Base-by-base conservation (phyloP, 2,329 filamentous ascomycete genomes). In the Pyrenochaeta sp. region DNA sequence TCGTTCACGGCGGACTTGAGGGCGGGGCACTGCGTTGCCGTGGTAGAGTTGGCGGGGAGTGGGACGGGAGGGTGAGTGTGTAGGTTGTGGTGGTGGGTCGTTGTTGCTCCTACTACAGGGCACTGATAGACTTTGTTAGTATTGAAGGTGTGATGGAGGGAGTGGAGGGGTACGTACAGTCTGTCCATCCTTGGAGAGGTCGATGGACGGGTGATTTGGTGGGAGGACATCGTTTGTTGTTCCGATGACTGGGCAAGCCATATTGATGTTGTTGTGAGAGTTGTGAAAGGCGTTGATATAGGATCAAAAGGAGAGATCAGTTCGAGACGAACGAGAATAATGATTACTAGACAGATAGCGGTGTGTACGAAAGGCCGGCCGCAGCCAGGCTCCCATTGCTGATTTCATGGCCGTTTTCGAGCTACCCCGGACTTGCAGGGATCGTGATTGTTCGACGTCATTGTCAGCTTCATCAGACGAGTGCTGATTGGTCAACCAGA, bases 71-170 rank as follows among this genome's bases (percentile, higher is more conserved):
- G 79, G 68, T 81, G 80, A 59, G 76, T 72, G 66, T 77, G 74
- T 37, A 78, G 73, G 68, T 76, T 76, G 67, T 78, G 76, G 71
- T 82, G 80, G 70, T 82, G 79, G 54, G 76, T 74, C 51, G 79
- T 79, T 42, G 74, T 80, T 44, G 80, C 80, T 62, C 80, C 80
- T 54, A 80, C 79, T 6, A 81, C 70, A 0, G 80, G 80, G 72
- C 80, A 82, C 63, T 77, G 71, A 43, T 32, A 2, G 9, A 1
- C 37, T 13, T 43, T 9, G 39, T 60, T 52, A 49, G 58, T 40
- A 59, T n/a, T 19, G 9, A 22, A 2, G 10, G 5, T 9, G 37
- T 2, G 9, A 32, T 1, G 9, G 47, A n/a, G 19, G 9, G 28
- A 3, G 8, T 2, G 42, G 12, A 12, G 2, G n/a, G 8, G 10